phyloP scores from a whole-genome alignment of 129 eudicot species.

The Flaveria trinervia region DNA sequence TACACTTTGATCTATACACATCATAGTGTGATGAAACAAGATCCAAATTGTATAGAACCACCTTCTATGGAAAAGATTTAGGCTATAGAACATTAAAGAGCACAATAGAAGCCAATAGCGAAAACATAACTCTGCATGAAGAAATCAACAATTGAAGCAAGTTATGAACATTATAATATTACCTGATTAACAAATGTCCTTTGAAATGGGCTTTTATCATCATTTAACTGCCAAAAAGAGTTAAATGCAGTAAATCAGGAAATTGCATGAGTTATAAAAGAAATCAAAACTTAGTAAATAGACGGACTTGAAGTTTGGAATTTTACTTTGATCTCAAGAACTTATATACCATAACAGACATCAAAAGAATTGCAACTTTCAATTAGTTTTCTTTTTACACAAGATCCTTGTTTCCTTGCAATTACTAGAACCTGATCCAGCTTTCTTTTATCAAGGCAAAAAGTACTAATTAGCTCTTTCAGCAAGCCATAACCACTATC shows the following conservation, averaged over 20 bases:
- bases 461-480: background rate
- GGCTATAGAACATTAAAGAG: background rate
- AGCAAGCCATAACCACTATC: background rate
- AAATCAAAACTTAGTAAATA: background rate
- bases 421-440: background rate
- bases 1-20: constrained; percentile 9
- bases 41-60: constrained; percentile 3
- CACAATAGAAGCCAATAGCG: constrained; percentile 22
- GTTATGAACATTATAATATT: constrained; percentile 26
- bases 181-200: constrained; percentile 97
- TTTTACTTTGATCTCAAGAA: constrained; percentile 12
- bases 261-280: background rate
- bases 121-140: constrained; percentile 20
- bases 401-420: background rate
- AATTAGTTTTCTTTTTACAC: background rate
- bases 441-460: background rate
- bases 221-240: constrained; percentile 71
- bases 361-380: background rate
- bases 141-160: background rate
- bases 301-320: constrained; percentile 1
- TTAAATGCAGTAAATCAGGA: constrained; percentile 24
- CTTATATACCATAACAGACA: background rate
- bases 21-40: constrained; percentile 6
- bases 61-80: constrained; percentile 2
- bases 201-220: constrained; percentile 95